Percentiles rank a stretch among this genome's conserved stretches.
phyloP scores from a whole-genome alignment of 805 yeast species.

The Wickerhamiella brachini region DNA sequence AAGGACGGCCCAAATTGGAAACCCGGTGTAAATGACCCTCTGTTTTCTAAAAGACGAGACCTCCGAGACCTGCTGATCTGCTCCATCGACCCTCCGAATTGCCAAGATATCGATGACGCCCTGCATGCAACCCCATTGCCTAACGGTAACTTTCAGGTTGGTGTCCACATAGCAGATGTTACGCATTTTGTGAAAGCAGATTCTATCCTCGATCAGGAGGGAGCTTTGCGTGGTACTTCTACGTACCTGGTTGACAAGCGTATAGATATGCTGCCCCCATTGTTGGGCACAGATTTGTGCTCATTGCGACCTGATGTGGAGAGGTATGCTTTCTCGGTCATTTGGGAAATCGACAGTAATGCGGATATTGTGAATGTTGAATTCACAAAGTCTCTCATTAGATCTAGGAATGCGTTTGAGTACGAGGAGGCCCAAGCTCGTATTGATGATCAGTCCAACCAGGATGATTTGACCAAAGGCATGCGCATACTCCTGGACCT shows the following conservation, averaged over 20 bases:
- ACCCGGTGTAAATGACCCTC: slow-evolving; percentile 47
- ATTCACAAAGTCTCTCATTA: slow-evolving; percentile 77
- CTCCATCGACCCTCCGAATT: slow-evolving; percentile 93
- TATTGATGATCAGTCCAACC: slow-evolving; percentile 63
- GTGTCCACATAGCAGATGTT: slow-evolving; percentile 98
- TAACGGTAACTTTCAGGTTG: slow-evolving; percentile 92
- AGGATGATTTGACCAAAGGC: slow-evolving; percentile 77
- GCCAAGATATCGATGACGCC: slow-evolving; percentile 99
- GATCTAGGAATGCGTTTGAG: slow-evolving; percentile 86
- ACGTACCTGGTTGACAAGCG: slow-evolving; percentile 95
- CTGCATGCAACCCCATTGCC: slow-evolving; percentile 73
- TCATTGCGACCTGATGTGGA: slow-evolving; percentile 92
- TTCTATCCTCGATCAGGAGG: slow-evolving; percentile 87
- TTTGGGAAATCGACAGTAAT: slow-evolving; percentile 85
- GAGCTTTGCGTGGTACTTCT: slow-evolving; percentile 94
- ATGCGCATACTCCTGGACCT: slow-evolving; percentile 68
- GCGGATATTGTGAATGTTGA: slow-evolving; percentile 72
- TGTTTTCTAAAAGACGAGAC: slow-evolving; percentile 55
- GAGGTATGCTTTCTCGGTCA: slow-evolving; percentile 84
- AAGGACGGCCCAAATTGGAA: slow-evolving; percentile 87
- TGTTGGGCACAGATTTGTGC: slow-evolving; percentile 90
- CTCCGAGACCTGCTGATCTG: slow-evolving; percentile 82
- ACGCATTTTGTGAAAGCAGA: slow-evolving; percentile 91
- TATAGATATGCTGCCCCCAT: slow-evolving; percentile 94
- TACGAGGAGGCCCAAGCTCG: slow-evolving; percentile 86